These are phyloP conservation scores for Anaeromyces robustus DNA, from an alignment of 192 early-diverging fungal genomes.

Conservation along the genomic window DNA sequence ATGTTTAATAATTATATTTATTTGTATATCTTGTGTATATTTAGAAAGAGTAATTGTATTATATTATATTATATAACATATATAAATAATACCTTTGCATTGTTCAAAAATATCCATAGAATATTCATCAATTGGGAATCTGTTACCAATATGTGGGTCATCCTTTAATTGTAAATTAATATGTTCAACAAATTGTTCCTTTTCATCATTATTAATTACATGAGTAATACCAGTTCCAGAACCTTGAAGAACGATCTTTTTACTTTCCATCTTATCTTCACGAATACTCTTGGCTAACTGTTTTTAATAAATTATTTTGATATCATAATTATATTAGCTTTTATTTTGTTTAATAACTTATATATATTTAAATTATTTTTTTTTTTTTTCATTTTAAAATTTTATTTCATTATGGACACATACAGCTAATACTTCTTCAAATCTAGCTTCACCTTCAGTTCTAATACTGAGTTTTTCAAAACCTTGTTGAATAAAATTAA, in stretches of 20 bases:
- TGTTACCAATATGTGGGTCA: conserved; percentile 67
- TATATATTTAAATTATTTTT: too few relatives aligned
- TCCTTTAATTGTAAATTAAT: conserved; percentile 72
- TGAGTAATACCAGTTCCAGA: conserved; percentile 77
- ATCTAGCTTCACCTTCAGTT: background rate
- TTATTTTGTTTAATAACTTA: too few relatives aligned
- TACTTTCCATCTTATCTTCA: conserved; percentile 22
- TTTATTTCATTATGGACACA: background rate
- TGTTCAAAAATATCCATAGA: conserved; percentile 97
- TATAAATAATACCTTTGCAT: conserved; percentile 48
- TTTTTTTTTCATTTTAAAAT: too few relatives aligned
- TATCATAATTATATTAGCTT: too few relatives aligned
- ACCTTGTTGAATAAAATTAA: background rate
- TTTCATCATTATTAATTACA: conserved; percentile 97
- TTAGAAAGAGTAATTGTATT: too few relatives aligned
- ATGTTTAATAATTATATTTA: background rate
- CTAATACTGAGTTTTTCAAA: background rate
- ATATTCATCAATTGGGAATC: conserved; percentile 79
- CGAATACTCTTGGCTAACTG: background rate
- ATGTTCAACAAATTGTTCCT: conserved; percentile 87
- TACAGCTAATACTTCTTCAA: background rate
- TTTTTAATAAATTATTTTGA: background rate
- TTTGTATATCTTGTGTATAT: too few relatives aligned
- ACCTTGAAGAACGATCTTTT: conserved; percentile 78
- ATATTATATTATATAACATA: too few relatives aligned